Base-by-base conservation (phyloP, 441 rosid species). In the Erodium chrysanthum region DNA sequence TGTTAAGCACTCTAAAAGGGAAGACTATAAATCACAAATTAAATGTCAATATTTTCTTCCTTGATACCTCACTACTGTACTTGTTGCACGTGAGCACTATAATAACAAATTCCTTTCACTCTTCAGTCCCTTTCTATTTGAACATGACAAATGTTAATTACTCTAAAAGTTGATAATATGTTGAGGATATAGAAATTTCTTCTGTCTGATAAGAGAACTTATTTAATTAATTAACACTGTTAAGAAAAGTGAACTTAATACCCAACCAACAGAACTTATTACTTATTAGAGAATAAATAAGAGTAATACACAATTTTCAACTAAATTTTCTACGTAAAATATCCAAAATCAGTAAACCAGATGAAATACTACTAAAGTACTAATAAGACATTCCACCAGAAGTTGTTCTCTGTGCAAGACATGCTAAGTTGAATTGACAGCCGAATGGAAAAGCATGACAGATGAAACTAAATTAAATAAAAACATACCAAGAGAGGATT, bases 401-500 rank as follows among this genome's bases (percentile, higher is more conserved):
- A 63, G 10, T 20, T 22, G 60, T 61, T 60, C 12, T 29, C 2
- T 64, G 0, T 4, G 22, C 14, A 20, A 52, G 17, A 20, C 60
- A 31, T 6, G 25, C 12, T 0, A 66, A 50, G 17, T 12, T 7
- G 10, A 35, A 65, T 0, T n/a, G 21, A 65, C 42, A 50, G 8
- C 46, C 7, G 23, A 54, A 18, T 18, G 60, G 60, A 54, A 54
- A 54, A 54, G 23, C 23, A 54, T 17, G 17, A 29, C 31, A 29
- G 56, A 58, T 9, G 18, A n/a, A 60, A 10, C 12, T 56, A 11
- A 40, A 46, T 56, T 12, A 7, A 7, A 33, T 64, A 69, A 83
- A 95, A 2, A 33, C 52, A 70, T 85, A 95, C 99, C 97, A 95
- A 75, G 58, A 73, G 88, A 23, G 99, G 99, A 78, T 95, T 92